Conservation (phyloP, 208 protist species). For the Trypanosomatidae sp. region DNA sequence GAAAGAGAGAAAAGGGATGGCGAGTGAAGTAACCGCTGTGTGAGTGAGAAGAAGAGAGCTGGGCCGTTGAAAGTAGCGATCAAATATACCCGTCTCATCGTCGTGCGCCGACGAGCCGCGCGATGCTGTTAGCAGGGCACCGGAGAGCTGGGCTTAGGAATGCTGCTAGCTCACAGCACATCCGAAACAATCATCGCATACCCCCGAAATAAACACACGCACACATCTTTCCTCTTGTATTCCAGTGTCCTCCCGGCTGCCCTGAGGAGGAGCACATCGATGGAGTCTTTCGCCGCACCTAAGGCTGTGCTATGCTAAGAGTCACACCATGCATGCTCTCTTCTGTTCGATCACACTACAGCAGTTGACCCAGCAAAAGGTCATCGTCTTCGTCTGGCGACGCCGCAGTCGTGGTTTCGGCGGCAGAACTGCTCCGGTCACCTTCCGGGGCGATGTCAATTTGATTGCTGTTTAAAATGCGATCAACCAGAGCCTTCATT, state of each 20-base stretch:
- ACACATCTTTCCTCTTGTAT: not conserved
- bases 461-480: conserved; percentile 45
- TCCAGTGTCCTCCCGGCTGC: not conserved
- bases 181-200: not conserved
- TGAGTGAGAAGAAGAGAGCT: not conserved
- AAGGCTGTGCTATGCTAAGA: too few relatives aligned
- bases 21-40: not conserved
- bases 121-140: not conserved
- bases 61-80: not conserved
- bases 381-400: conserved; percentile 2
- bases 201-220: not conserved
- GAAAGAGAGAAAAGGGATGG: not conserved
- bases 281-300: not conserved
- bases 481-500: conserved; percentile 48
- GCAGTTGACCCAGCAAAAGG: conserved; percentile 17
- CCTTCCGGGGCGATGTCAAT: conserved; percentile 42
- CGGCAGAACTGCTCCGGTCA: not conserved
- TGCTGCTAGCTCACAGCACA: not conserved
- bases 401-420: not conserved
- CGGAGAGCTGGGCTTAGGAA: not conserved
- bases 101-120: not conserved
- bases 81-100: not conserved
- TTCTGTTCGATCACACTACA: not conserved
- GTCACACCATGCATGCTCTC: not conserved
- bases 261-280: not conserved